Evolutionary conservation across 768 basidiomycete species (phyloP), one percentile per base, ranked within the genome.

Genomic region (Mrakia blollopis): DNA sequence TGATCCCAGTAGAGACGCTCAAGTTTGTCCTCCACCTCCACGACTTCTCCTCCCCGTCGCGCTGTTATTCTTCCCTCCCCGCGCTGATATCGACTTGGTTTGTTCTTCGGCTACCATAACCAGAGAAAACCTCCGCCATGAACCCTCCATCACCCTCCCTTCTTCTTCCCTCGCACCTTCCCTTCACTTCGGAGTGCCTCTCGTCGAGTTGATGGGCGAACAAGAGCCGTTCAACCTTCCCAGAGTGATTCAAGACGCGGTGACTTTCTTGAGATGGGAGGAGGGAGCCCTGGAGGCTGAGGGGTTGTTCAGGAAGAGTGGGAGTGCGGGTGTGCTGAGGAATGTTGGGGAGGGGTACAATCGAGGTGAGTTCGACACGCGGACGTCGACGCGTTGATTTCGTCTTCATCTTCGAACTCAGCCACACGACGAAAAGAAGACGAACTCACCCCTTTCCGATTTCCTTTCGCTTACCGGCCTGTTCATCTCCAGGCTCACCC

Each of bases 331-430:
- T 0, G 82, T 92, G 79, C 85, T 94, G 37, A 88, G 86, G 76
- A 89, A 92, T 78, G 92, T 90, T 16, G 89, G 91, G 80, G 90
- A 92, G 44, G 93, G 92, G 3, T 94, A 94, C 80, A 91, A 94
- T 81, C 85, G 93, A 83, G 92, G 92, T 89, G 75, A 39, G 39
- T 16, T 69, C 32, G 16, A 30, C 6, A 7, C 41, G 39, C 11
- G 11, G 44, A 13, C 44, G 44, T 44, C 3, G 39, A 18, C 18
- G 14, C 41, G 23, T 71, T 14, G 28, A 16, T 28, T 28, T 7
- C 39, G 41, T 28, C 35, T 67, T 18, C 35, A 3, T 54, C 50
- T 73, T 65, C 37, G 25, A 77, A 21, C 2, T 1, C 47, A 41
- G 39, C 39, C 6, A 41, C 39, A 11, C 47, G 47, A 50, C 47